Evolutionary conservation across 192 early-diverging fungal species (phyloP), one percentile per base, ranked within the genome.

Genomic region (Coemansia sp.): DNA sequence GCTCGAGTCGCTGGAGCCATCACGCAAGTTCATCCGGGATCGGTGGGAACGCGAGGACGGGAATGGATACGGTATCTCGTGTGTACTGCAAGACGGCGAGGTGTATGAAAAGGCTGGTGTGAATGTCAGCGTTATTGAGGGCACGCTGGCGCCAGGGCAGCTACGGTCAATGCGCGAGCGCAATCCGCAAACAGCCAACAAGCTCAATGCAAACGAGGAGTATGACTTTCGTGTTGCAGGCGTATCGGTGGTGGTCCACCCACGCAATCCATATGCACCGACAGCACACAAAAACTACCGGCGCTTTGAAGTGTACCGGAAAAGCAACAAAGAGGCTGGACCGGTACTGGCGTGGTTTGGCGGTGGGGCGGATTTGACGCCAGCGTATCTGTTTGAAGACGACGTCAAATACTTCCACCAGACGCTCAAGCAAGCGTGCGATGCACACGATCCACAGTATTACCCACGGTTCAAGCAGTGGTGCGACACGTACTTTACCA

Each of bases 41-140:
- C 53, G 73, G 20, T 99, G 97, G 97, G 71, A 86, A 53, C 85
- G 97, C 18, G 73, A 76, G n/a, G 93, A 97, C 68, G 95, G 95
- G 31, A 64, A 69, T 24, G 97, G 97, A 8, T 89, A 90, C 46
- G 97, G 97, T 21, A 87, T 92, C 52, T 93, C 94, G 18, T 92
- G 91, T 74, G 91, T 97, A 8, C 66, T 99, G 28, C 92, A 95
- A 66, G 90, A 92, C 48, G 94, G 95, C 58, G 88, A 88, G 49
- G 92, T 93, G 18, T 93, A 93, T 79, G 93, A 97, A 69, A 97
- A 99, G 86, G 97, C 94, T 10, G 97, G 94, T n/a, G 97, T 99
- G 24, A 90, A 89, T 61, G 86, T 96, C 70, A 94, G 93, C 11
- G 82, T 94, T 47, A 90, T 99, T 10, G 86, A 92, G 52, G 89